A percentile compares a stretch with the other conserved stretches of the same genome.
Evolutionary conservation across 1,139 yeast species (phyloP).

Genomic region (Suhomyces bribrorum): DNA sequence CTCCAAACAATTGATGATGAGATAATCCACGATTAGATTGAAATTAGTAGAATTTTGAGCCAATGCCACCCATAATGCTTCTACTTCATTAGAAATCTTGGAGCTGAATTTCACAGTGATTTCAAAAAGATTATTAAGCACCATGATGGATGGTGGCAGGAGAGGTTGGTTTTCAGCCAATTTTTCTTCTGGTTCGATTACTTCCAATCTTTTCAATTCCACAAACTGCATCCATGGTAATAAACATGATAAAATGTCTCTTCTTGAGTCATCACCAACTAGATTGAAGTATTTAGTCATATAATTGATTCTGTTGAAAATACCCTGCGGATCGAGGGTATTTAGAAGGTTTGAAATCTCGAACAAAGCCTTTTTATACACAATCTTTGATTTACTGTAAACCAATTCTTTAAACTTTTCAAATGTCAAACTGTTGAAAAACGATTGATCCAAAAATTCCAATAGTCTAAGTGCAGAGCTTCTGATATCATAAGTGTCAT

Average conservation of each 20-base stretch:
- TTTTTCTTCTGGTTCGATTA: conserved; percentile 26
- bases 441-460: conserved; percentile 53
- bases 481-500: conserved; percentile 60
- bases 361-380: conserved; percentile 74
- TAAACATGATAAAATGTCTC: conserved; percentile 77
- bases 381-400: conserved; percentile 65
- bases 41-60: conserved; percentile 72
- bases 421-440: conserved; percentile 42
- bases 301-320: conserved; percentile 66
- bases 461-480: conserved; percentile 61
- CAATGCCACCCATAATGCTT: conserved; percentile 91
- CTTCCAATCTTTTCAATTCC: conserved; percentile 50
- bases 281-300: conserved; percentile 68
- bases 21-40: conserved; percentile 68
- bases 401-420: conserved; percentile 58
- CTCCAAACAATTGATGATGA: conserved; percentile 67
- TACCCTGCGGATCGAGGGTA: conserved; percentile 56
- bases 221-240: conserved; percentile 90
- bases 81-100: conserved; percentile 79
- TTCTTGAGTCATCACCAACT: conserved; percentile 57
- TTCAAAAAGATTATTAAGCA: conserved; percentile 77
- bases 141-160: conserved; percentile 64
- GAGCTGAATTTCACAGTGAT: conserved; percentile 78
- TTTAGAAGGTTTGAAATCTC: conserved; percentile 68
- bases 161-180: conserved; percentile 16